Conservation (phyloP, 2,329 filamentous ascomycete genomes). For the Pyrenochaeta sp. region DNA sequence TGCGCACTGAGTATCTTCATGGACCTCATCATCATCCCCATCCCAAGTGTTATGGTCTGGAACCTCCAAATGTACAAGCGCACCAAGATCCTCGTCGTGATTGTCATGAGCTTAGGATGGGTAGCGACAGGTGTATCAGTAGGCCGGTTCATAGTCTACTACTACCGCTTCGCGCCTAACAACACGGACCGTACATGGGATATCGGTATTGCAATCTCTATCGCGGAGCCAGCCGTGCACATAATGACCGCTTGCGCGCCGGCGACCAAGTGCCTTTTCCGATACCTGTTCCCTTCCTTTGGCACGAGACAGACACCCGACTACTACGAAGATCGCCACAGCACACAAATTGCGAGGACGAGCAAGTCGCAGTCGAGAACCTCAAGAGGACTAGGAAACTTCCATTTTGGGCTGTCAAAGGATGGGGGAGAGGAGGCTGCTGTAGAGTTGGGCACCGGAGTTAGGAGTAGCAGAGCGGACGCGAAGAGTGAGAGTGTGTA, state of each 20-base stretch:
- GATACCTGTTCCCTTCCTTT: slow-evolving; percentile 45
- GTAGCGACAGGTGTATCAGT: slow-evolving; percentile 46
- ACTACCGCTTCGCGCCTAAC: slow-evolving; percentile 48
- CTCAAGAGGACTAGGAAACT: slow-evolving; percentile 12
- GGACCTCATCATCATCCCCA: slow-evolving; percentile 51
- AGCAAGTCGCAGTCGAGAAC: slow-evolving; percentile 16
- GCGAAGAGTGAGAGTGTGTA: slow-evolving; percentile 18
- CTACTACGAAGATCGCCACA: slow-evolving; percentile 21
- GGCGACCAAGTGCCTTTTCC: slow-evolving; percentile 59
- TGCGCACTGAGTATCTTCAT: slow-evolving; percentile 49
- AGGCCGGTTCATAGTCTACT: slow-evolving; percentile 52
- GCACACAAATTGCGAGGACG: slow-evolving; percentile 4
- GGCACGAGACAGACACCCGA: slow-evolving; percentile 23
- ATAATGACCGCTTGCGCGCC: slow-evolving; percentile 64
- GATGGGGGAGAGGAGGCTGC: slow-evolving; percentile 10
- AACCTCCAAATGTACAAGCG: slow-evolving; percentile 52
- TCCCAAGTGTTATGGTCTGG: slow-evolving; percentile 56
- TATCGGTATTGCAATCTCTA: slow-evolving; percentile 49
- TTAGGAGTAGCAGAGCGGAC: slow-evolving; percentile 9
- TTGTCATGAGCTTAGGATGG: slow-evolving; percentile 48
- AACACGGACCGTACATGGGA: slow-evolving; percentile 44
- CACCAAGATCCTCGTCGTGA: slow-evolving; percentile 44
- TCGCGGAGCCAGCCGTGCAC: slow-evolving; percentile 54
- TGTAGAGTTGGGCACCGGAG: slow-evolving; percentile 9
- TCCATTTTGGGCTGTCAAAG: slow-evolving; percentile 19